These are phyloP conservation scores for Curvularia verruculosa DNA, from an alignment of 2,329 filamentous ascomycete genomes.

Conservation along the genomic window DNA sequence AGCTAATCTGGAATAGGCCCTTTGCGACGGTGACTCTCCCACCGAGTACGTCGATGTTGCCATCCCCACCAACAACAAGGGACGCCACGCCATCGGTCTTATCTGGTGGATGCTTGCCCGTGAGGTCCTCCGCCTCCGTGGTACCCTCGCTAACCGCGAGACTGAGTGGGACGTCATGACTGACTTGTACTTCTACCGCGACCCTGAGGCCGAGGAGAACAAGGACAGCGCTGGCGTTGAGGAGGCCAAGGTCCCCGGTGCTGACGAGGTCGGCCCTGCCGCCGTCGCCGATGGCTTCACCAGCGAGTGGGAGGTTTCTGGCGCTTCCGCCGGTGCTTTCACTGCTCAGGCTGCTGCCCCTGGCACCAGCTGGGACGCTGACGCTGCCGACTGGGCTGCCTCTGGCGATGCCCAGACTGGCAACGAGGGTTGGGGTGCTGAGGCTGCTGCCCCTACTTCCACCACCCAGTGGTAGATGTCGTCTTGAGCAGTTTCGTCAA, in stretches of 20 bases:
- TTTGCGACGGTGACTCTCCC: slow-evolving; percentile 98
- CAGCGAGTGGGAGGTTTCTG: slow-evolving; percentile 84
- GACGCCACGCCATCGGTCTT: slow-evolving; percentile 97
- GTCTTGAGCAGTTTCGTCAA: slow-evolving; percentile 20
- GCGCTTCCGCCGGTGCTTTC: slow-evolving; percentile 69
- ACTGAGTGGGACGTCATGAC: slow-evolving; percentile 99
- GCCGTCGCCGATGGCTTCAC: slow-evolving; percentile 81
- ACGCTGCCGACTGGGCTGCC: slow-evolving; percentile 72
- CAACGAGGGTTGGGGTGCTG: slow-evolving; percentile 60
- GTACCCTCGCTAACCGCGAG: slow-evolving; percentile 94
- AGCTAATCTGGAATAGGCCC: slow-evolving; percentile 59
- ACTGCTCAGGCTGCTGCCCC: slow-evolving; percentile 60
- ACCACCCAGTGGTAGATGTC: slow-evolving; percentile 54
- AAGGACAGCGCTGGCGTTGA: slow-evolving; percentile 83
- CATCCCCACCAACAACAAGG: slow-evolving; percentile 99
- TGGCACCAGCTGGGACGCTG: slow-evolving; percentile 69
- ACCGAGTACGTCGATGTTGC: slow-evolving; percentile 99
- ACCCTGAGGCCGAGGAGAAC: slow-evolving; percentile 99
- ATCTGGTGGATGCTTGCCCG: slow-evolving; percentile 99
- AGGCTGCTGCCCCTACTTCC: slow-evolving; percentile 44
- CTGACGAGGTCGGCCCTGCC: slow-evolving; percentile 80
- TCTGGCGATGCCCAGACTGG: slow-evolving; percentile 56
- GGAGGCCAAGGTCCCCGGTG: slow-evolving; percentile 82
- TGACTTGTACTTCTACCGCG: slow-evolving; percentile 99
- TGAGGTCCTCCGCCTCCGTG: slow-evolving; percentile 98